Conservation (phyloP, 2,329 filamentous ascomycete genomes). For the Colletotrichum gloeosporioides region DNA sequence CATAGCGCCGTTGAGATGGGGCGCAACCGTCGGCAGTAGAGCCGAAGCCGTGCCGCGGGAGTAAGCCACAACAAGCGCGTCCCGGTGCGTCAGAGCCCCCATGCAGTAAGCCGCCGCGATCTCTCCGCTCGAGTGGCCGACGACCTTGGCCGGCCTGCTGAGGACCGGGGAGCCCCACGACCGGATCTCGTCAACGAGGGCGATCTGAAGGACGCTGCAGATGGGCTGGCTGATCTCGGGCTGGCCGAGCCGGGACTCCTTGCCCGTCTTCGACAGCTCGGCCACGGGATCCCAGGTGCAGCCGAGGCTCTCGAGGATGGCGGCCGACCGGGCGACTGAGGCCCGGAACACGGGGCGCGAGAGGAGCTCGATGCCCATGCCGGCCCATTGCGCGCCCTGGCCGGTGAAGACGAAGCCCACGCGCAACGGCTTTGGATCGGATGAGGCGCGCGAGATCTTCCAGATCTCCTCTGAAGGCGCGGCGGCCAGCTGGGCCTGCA, state of each 20-base stretch:
- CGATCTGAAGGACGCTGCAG: conserved; percentile 43
- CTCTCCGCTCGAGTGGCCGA: conserved; percentile 44
- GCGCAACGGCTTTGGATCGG: not conserved
- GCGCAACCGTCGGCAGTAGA: not conserved
- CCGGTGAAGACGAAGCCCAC: conserved; percentile 25
- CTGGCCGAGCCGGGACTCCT: not conserved
- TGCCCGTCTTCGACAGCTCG: not conserved
- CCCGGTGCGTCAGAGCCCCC: not conserved
- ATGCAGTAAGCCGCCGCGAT: conserved; percentile 41
- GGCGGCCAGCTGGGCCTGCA: not conserved
- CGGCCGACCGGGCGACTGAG: conserved; percentile 26
- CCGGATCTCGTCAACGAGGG: conserved; percentile 37
- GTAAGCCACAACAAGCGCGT: not conserved
- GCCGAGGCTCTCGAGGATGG: conserved; percentile 6
- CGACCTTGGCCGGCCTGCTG: conserved; percentile 33
- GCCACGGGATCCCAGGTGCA: not conserved
- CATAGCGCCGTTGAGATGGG: not conserved
- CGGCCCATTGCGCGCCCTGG: conserved; percentile 24
- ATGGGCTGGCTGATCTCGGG: conserved; percentile 34
- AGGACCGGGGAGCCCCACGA: conserved; percentile 28
- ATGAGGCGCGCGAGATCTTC: not conserved
- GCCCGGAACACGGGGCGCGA: not conserved
- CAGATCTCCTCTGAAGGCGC: not conserved
- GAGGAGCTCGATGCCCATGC: conserved; percentile 21
- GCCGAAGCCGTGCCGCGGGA: not conserved